Base-by-base conservation (phyloP, 805 yeast species). In the Nakazawaea holstii region DNA sequence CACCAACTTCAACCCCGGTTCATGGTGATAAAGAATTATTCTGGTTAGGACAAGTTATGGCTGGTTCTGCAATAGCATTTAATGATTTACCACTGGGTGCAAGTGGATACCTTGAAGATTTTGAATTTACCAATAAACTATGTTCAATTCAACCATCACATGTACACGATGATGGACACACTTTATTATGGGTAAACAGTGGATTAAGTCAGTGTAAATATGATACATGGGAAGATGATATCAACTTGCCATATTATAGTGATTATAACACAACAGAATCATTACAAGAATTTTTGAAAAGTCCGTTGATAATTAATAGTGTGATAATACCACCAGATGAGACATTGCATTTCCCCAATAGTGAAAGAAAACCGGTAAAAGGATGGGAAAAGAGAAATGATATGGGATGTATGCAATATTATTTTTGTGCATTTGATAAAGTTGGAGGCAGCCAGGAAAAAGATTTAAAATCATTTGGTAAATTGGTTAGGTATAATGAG, bases 21-120 rank as follows among this genome's bases (percentile, higher is more conserved):
- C 85, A 86, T 72, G 95, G 95, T 35, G 95, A 86, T 52, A 86
- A 86, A 54, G 94, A 86, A 58, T 67, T 85, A 53, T 80, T 84
- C 56, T 84, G 92, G 92, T 58, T 86, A 32, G 87, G 87, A 2
- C 77, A 80, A 59, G 69, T 75, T 39, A 65, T 75, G 32, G 69
- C 74, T 35, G 82, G 87, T 8, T 79, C 80, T 53, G 59, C 64
- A 20, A 79, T 78, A 52, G 62, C 59, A 29, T 75, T 82, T 58
- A 82, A 80, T 54, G 49, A 62, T 8, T 59, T 68, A 52, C 67
- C 76, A 8, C 85, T 85, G 0, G 86, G 80, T 1, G 67, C 82
- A 15, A 72, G 74, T 2, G 88, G 87, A 8, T 62, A 57, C 43
- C 43, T 65, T 10, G 40, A 41, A 13, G 37, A 39, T 41, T 9